Conservation (phyloP, 768 basidiomycete genomes). For the Mycena rosella region DNA sequence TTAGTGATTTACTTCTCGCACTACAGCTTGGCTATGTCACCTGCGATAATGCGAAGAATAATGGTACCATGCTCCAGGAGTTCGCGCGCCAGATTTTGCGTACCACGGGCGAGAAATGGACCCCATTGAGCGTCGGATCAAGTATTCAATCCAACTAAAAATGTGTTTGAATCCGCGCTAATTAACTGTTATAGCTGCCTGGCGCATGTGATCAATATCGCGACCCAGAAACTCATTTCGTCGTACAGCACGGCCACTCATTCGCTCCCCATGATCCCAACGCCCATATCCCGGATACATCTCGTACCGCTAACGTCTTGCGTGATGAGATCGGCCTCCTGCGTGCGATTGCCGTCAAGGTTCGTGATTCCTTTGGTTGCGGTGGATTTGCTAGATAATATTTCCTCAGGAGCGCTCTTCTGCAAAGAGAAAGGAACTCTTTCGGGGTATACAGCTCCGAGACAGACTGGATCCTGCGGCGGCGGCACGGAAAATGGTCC, state of each 20-base stretch:
- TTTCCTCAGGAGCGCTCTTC: constrained; percentile 42
- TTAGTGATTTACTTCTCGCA: not conserved
- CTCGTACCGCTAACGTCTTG: not conserved
- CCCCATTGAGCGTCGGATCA: constrained; percentile 13
- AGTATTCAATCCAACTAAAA: not conserved
- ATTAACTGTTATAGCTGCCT: constrained; percentile 43
- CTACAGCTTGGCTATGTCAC: constrained; percentile 17
- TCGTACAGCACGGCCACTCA: constrained; percentile 40
- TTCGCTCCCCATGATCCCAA: constrained; percentile 35
- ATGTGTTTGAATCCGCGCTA: not conserved
- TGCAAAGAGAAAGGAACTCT: constrained; percentile 41
- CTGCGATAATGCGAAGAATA: constrained; percentile 20
- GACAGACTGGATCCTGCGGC: not conserved
- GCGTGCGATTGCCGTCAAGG: constrained; percentile 40
- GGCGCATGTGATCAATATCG: constrained; percentile 51
- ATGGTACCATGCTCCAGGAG: constrained; percentile 20
- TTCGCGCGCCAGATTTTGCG: constrained; percentile 17
- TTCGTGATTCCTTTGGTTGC: not conserved
- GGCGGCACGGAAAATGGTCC: constrained; percentile 31
- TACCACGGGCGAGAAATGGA: constrained; percentile 5
- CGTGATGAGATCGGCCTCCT: constrained; percentile 45
- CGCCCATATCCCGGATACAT: constrained; percentile 6
- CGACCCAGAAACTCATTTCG: constrained; percentile 44
- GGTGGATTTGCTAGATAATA: not conserved
- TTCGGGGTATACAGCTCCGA: constrained; percentile 35